phyloP scores from a whole-genome alignment of 495 filamentous ascomycete species.

The Pseudomonodictys pantanalensis region DNA sequence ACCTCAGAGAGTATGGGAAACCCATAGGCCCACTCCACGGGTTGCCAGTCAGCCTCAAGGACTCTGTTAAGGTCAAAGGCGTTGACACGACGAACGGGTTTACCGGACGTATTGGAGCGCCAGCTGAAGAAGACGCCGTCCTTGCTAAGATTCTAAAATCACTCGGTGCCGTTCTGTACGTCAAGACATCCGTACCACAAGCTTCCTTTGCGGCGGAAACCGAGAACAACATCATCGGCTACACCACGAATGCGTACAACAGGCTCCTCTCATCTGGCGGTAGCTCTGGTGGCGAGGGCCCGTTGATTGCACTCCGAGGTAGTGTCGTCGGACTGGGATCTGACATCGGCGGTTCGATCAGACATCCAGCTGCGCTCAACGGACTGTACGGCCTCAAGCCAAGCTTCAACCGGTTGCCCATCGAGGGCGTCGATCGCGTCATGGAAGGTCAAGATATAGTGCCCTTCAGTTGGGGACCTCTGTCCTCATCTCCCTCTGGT shows the following conservation, averaged over 20 bases:
- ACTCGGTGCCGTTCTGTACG: constrained; percentile 60
- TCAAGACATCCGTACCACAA: constrained; percentile 61
- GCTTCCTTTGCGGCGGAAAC: constrained; percentile 60
- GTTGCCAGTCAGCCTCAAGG: constrained; percentile 39
- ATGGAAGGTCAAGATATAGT: too few species aligned
- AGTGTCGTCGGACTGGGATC: constrained; percentile 38
- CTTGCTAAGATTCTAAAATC: constrained; percentile 42
- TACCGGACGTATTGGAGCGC: constrained; percentile 11
- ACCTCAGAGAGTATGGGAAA: constrained; percentile 48
- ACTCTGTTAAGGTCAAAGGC: constrained; percentile 25
- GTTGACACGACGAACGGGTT: constrained; percentile 2
- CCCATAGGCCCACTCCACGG: constrained; percentile 48
- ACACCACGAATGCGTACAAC: constrained; percentile 40
- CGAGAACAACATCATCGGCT: constrained; percentile 47
- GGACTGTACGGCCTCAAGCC: constrained; percentile 47
- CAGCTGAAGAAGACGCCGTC: not conserved
- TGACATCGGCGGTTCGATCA: constrained; percentile 49
- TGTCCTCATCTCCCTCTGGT: too few species aligned
- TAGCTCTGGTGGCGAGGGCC: constrained; percentile 42
- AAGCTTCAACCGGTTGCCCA: too few species aligned
- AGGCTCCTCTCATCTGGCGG: constrained; percentile 34
- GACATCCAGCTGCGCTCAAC: constrained; percentile 48
- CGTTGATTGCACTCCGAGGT: constrained; percentile 37
- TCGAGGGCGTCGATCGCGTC: too few species aligned
- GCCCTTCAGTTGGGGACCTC: too few species aligned